Conservation (phyloP, 106 monocot species). For the Narthecium ossifragum region DNA sequence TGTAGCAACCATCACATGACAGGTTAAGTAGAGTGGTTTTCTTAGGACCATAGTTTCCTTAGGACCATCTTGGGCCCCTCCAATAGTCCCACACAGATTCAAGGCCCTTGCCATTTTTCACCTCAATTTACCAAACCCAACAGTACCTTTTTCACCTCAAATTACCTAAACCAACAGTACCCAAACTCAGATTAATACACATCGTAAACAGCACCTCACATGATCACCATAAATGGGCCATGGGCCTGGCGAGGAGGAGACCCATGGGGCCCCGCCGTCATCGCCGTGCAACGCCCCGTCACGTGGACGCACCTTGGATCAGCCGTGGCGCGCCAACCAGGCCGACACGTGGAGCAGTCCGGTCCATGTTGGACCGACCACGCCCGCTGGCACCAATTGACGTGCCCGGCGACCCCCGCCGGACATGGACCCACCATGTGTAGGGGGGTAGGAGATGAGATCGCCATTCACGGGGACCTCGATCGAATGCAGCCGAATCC, state of each 20-base stretch:
- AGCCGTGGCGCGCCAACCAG: neutral
- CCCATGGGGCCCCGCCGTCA: neutral
- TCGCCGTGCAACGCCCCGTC: neutral
- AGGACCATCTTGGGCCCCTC: neutral
- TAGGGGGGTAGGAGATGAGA: neutral
- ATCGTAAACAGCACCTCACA: neutral
- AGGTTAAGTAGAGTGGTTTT: too few relatives aligned
- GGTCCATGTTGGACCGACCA: neutral
- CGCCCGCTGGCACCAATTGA: too few relatives aligned
- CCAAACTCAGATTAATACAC: neutral
- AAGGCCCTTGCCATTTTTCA: neutral
- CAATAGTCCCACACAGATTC: neutral
- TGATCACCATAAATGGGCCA: neutral
- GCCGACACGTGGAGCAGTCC: neutral
- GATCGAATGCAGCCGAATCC: too few relatives aligned
- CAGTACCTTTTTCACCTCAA: neutral
- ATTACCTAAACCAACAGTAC: neutral
- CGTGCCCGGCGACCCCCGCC: neutral
- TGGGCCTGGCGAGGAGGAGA: neutral
- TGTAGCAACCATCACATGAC: too few relatives aligned
- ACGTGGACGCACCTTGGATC: neutral
- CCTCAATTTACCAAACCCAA: neutral
- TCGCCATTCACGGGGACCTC: neutral
- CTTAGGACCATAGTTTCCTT: too few relatives aligned
- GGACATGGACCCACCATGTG: neutral